phyloP scores from a whole-genome alignment of 331 rosid genomes.

The Quercus phellos region DNA sequence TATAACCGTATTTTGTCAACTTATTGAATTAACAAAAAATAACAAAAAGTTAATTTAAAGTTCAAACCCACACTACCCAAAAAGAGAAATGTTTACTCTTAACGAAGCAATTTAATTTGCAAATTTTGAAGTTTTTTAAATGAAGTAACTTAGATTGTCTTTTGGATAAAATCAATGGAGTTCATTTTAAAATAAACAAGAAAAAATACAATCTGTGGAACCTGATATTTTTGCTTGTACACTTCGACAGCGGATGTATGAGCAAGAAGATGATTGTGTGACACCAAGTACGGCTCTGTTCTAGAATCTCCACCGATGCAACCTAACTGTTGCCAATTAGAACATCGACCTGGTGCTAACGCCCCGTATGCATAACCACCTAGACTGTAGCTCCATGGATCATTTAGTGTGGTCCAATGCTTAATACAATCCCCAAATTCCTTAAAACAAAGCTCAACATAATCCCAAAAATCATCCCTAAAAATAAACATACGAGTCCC shows the following conservation, averaged over 20 bases:
- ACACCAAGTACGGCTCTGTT: background rate
- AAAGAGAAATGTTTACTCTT: too few species aligned
- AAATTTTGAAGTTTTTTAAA: background rate
- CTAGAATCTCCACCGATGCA: background rate
- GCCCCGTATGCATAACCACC: background rate
- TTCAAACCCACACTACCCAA: too few species aligned
- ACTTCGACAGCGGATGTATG: background rate
- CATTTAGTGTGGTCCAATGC: background rate
- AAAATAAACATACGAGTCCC: background rate
- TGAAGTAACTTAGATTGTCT: too few species aligned
- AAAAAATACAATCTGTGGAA: background rate
- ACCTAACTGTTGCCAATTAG: background rate
- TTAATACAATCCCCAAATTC: background rate
- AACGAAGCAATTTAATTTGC: too few species aligned
- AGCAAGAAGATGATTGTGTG: background rate
- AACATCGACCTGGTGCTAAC: background rate
- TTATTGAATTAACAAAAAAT: too few species aligned
- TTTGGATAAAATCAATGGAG: too few species aligned
- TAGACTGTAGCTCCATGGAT: background rate
- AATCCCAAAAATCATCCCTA: background rate
- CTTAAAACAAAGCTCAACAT: background rate
- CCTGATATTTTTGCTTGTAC: background rate
- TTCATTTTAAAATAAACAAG: too few species aligned
- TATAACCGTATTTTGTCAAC: background rate
- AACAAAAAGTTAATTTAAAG: too few species aligned